These are phyloP conservation scores for fission yeast (Schizosaccharomyces pombe) DNA, from an alignment of 805 yeast genomes.

Conservation along the genomic window ASM294v3 CU329670.1:4918001-4918500, in stretches of 20 bases:
- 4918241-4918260: conserved; percentile 99
- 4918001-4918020: conserved; percentile 99
- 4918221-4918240: conserved; percentile 99
- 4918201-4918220: conserved; percentile 98
- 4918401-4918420: conserved; percentile 95
- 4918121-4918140: conserved; percentile 91
- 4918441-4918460: conserved; percentile 97
- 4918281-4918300: conserved; percentile 99
- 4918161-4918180: conserved; percentile 99
- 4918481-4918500: conserved; percentile 97
- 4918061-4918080: conserved; percentile 99
- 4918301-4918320: conserved; percentile 99
- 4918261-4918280: conserved; percentile 99
- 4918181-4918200: conserved; percentile 99
- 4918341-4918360: conserved; percentile 95
- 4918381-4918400: conserved; percentile 97
- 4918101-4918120: conserved; percentile 81
- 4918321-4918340: conserved; percentile 99
- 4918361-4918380: conserved; percentile 90
- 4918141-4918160: conserved; percentile 99
- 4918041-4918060: conserved; percentile 96
- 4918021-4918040: conserved; percentile 92
- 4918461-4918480: conserved; percentile 98
- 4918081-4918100: conserved; percentile 99
- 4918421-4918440: conserved; percentile 96